Conservation (phyloP, 345 rosid species). For the Lenwebbia sp. region DNA sequence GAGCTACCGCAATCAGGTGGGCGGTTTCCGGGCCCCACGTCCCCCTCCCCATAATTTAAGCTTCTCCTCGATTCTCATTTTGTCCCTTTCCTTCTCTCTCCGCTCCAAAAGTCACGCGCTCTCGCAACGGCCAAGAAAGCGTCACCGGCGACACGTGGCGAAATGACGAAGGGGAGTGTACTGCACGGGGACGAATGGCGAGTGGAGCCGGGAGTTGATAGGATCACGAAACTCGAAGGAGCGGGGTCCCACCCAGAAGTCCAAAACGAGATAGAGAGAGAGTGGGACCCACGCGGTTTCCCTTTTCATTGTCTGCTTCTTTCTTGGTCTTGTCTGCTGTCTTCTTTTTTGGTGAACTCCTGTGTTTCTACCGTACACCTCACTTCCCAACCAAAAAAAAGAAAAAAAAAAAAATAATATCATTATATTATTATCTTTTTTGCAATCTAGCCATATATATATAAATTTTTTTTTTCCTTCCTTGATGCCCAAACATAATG, state of each 20-base stretch:
- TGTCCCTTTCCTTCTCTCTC: not conserved
- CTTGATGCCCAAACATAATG: not conserved
- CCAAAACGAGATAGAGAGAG: not conserved
- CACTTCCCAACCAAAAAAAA: not conserved
- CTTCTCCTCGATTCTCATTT: not conserved
- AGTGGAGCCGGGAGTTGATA: not conserved
- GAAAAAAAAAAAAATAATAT: not conserved
- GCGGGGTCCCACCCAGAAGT: not conserved
- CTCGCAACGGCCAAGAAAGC: not conserved
- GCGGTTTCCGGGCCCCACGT: not conserved
- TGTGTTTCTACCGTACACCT: not conserved
- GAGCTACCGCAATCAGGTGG: not conserved
- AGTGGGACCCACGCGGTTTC: slow-evolving; percentile 2
- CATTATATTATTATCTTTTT: not conserved
- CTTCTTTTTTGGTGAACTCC: not conserved
- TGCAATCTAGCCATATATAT: not conserved
- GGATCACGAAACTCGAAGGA: not conserved
- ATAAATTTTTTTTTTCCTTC: too few relatives aligned
- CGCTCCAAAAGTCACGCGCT: not conserved
- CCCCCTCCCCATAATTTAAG: not conserved
- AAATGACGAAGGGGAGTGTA: not conserved
- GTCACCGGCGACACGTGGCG: not conserved
- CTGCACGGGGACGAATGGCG: not conserved
- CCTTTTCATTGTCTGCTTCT: not conserved
- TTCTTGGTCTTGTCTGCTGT: not conserved